These are phyloP conservation scores for Schwanniomyces pseudopolymorphus DNA, from an alignment of 805 yeast genomes.

Conservation along the genomic window DNA sequence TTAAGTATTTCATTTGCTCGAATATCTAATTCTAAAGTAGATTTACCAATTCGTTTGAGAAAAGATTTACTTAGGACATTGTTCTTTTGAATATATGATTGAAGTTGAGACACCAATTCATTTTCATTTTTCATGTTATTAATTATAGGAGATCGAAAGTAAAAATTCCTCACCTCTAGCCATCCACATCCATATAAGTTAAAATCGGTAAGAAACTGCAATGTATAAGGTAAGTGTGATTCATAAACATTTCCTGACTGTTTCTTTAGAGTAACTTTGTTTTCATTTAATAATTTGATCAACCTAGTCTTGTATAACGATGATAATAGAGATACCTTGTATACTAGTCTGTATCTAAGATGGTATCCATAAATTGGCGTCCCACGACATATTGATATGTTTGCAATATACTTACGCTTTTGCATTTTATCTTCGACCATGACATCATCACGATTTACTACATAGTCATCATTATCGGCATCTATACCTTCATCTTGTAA, in stretches of 20 bases:
- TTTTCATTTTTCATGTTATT: constrained; percentile 9
- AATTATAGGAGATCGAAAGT: constrained; percentile 58
- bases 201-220: constrained; percentile 81
- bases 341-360: constrained; percentile 59
- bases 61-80: constrained; percentile 27
- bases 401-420: constrained; percentile 49
- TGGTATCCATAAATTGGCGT: constrained; percentile 84
- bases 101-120: constrained; percentile 15
- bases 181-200: constrained; percentile 85
- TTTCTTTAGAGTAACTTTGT: constrained; percentile 5
- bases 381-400: constrained; percentile 66
- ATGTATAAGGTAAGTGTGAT: constrained; percentile 70
- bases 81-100: constrained; percentile 16
- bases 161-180: constrained; percentile 49
- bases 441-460: no score
- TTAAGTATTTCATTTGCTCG: constrained; percentile 61
- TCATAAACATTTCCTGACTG: constrained; percentile 46
- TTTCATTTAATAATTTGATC: constrained; percentile 42
- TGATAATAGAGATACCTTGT: constrained; percentile 66
- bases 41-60: constrained; percentile 57
- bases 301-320: constrained; percentile 60
- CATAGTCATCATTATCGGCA: neutral
- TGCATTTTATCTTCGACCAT: neutral
- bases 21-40: constrained; percentile 72
- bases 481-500: constrained; percentile 11